Percentiles rank a stretch among this genome's conserved stretches.
Conservation (phyloP, 2,329 filamentous ascomycete species). For the Intubia oerlemansii region DNA sequence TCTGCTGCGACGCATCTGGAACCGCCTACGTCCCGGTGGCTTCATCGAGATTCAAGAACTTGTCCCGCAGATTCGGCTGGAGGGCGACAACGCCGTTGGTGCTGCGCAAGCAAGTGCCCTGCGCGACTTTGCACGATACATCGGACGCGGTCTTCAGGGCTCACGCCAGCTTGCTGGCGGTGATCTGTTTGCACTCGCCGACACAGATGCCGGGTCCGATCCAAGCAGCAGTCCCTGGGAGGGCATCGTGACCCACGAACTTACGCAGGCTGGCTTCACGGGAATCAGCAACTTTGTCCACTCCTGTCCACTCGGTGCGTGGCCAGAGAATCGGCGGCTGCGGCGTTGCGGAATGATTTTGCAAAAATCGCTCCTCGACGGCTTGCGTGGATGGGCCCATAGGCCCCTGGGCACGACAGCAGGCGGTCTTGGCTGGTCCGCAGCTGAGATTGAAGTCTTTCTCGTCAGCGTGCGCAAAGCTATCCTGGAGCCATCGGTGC, state of each 20-base stretch:
- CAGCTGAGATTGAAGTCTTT: constrained; percentile 16
- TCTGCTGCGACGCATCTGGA: constrained; percentile 20
- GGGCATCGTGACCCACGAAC: constrained; percentile 8
- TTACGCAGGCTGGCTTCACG: constrained; percentile 20
- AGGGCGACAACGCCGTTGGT: constrained; percentile 24
- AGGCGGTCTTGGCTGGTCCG: constrained; percentile 14
- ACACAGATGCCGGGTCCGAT: background rate
- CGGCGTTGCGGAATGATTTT: constrained; percentile 24
- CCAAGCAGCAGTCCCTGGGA: no score
- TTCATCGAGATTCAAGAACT: constrained; percentile 29
- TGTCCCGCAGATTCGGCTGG: constrained; percentile 16
- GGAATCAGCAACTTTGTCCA: constrained; percentile 13
- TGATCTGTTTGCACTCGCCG: background rate
- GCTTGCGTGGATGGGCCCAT: constrained; percentile 12
- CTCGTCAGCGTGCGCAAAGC: constrained; percentile 15
- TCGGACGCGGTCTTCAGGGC: constrained; percentile 12
- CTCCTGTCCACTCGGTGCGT: constrained; percentile 26
- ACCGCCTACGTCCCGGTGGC: constrained; percentile 28
- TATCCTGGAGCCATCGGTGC: constrained; percentile 11
- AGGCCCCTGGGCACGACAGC: constrained; percentile 11
- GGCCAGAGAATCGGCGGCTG: constrained; percentile 21
- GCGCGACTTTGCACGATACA: constrained; percentile 21
- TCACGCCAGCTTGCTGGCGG: constrained; percentile 10
- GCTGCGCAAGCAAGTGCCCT: constrained; percentile 17
- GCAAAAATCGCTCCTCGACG: constrained; percentile 18